Evolutionary conservation across 176 grass and related monocot genomes (phyloP), one percentile per base, ranked within the genome.

Genomic region (Metroxylon sagu): DNA sequence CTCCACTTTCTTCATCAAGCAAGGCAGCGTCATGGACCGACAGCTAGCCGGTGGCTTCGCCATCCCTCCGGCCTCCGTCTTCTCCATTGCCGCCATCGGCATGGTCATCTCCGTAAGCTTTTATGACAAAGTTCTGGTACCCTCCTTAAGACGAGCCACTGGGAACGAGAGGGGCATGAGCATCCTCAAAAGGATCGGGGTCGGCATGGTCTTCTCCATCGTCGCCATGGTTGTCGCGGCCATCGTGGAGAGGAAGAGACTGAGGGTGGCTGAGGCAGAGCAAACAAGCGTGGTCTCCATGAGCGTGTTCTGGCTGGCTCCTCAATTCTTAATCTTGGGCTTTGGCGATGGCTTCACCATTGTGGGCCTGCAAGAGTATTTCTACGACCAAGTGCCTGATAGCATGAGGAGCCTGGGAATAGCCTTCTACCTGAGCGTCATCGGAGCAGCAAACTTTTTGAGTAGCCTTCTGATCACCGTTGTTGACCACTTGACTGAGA

Each of bases 341-440:
- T 68, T 83, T 0, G 68, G 74, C 25, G 89, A 89, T 57, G 73
- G 88, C 19, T 87, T 84, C 49, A 79, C 89, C 7, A 73, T 88
- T 49, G 82, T 79, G 0, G 89, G 89, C 19, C 62, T 88, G 48
- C 73, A 88, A 8, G 89, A 95, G 82, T 95, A 88, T 82, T 88
- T 95, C 72, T 89, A 71, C 76, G 77, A 69, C 50, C 79, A 95
- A 65, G 85, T 82, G 17, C 78, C 89, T 8, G 56, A 18, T 0
- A 29, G 68, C 12, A 95, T 89, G 89, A 79, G 86, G 67, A 95
- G 90, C 57, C 59, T 89, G 2, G 90, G 90, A 15, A 83, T 95
- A 14, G 85, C 73, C 15, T 58, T 95, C 0, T 95, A 95, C 80
- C 64, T 89, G 1, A 86, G 85, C 56, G 82, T 89, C 4, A 48